A percentile compares a stretch with the other conserved stretches of the same genome.
phyloP scores from a whole-genome alignment of 1,284 basidiomycete genomes.

The Schizophyllum commune region DNA sequence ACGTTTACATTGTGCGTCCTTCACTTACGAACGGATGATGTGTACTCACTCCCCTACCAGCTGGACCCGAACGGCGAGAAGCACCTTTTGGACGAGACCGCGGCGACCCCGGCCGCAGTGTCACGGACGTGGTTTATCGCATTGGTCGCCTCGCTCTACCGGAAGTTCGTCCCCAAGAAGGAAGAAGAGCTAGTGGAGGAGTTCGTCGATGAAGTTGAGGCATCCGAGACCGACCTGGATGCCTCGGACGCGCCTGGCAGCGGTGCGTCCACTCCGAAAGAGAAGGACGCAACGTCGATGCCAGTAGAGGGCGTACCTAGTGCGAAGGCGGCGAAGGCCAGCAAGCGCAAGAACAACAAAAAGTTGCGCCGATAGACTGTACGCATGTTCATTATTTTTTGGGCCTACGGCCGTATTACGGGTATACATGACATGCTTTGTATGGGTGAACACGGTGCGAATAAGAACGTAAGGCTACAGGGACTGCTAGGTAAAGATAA shows the following conservation, averaged over 20 bases:
- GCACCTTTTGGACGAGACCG: slow-evolving; percentile 41
- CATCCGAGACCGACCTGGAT: slow-evolving; percentile 19
- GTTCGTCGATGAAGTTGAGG: slow-evolving; percentile 26
- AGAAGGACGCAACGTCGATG: slow-evolving; percentile 30
- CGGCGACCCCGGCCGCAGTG: slow-evolving; percentile 38
- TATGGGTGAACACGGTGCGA: not conserved
- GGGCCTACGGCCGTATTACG: not conserved
- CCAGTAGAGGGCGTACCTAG: slow-evolving; percentile 29
- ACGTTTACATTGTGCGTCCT: slow-evolving; percentile 63
- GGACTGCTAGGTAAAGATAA: not conserved
- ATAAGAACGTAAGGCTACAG: not conserved
- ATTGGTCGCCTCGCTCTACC: slow-evolving; percentile 27
- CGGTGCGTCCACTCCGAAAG: slow-evolving; percentile 32
- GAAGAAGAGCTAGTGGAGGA: slow-evolving; percentile 17
- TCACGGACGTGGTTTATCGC: slow-evolving; percentile 34
- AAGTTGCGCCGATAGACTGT: slow-evolving; percentile 27
- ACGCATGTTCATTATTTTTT: not conserved
- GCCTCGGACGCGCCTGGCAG: slow-evolving; percentile 33
- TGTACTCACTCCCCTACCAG: slow-evolving; percentile 18
- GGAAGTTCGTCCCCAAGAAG: slow-evolving; percentile 22
- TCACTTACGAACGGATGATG: slow-evolving; percentile 3
- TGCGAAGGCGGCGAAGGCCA: not conserved
- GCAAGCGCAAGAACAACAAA: slow-evolving; percentile 48
- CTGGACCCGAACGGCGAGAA: slow-evolving; percentile 44
- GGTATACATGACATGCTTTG: not conserved